Evolutionary conservation across 306 rosid genomes (phyloP).

Genomic region (Trifolium dubium): DNA sequence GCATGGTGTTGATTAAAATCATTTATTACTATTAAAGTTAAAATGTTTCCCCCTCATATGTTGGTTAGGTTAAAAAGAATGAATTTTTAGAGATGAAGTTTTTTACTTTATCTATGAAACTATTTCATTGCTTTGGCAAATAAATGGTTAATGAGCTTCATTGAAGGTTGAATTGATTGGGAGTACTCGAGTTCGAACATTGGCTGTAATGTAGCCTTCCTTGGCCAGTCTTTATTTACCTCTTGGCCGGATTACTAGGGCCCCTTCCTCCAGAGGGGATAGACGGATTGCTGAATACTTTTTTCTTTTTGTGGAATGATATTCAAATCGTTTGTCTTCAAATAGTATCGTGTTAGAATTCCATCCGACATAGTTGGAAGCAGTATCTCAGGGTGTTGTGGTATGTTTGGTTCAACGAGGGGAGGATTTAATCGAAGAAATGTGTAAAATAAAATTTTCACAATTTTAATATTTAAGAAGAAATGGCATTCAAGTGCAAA

Average conservation of each 20-base stretch:
- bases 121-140: not conserved
- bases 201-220: not conserved
- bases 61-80: not conserved
- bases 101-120: not conserved
- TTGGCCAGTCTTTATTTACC: not conserved
- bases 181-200: not conserved
- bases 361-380: not conserved
- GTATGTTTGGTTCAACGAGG: too few species aligned
- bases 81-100: not conserved
- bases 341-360: not conserved
- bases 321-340: conserved; percentile 4
- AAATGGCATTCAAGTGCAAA: too few species aligned
- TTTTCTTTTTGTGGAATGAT: not conserved
- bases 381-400: not conserved
- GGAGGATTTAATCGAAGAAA: too few species aligned
- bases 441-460: too few species aligned
- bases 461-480: too few species aligned
- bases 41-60: not conserved
- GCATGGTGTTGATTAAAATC: not conserved
- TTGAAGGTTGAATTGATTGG: not conserved
- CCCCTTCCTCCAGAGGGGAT: not conserved
- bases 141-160: not conserved
- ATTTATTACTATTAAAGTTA: not conserved
- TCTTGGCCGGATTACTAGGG: not conserved
- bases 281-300: not conserved